Evolutionary conservation across 768 basidiomycete genomes (phyloP).

Genomic region (Leccinum boreale): DNA sequence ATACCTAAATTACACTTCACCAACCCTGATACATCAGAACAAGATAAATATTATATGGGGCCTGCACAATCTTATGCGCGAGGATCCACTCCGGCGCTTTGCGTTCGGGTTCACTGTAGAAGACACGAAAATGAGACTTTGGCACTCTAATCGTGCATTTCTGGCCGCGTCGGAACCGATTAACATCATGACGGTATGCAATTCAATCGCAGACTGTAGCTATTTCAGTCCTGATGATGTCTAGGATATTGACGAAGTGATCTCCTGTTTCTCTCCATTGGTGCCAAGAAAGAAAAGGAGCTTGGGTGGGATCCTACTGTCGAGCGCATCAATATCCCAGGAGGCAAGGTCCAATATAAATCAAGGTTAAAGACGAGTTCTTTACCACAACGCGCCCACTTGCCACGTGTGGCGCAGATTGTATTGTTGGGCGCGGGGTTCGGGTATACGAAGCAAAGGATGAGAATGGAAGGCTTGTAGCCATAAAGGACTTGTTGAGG

Average conservation of each 20-base stretch:
- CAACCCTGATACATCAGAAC: not conserved
- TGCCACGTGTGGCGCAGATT: not conserved
- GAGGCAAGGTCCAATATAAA: not conserved
- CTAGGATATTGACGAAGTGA: no score
- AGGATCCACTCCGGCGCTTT: not conserved
- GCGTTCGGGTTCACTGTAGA: not conserved
- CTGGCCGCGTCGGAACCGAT: not conserved
- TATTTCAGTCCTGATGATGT: no score
- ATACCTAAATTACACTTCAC: not conserved
- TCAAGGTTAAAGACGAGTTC: not conserved
- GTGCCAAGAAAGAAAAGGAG: no score
- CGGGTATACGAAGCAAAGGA: conserved; percentile 5
- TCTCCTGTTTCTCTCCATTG: no score
- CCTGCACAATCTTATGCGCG: conserved; percentile 2
- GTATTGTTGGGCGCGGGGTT: not conserved
- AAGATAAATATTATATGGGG: conserved; percentile 25
- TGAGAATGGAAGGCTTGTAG: not conserved
- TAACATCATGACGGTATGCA: not conserved
- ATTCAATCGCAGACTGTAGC: no score
- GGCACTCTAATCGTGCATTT: conserved; percentile 13
- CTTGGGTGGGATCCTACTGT: conserved; percentile 12
- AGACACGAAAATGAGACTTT: conserved; percentile 20
- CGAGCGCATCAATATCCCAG: not conserved
- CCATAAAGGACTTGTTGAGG: conserved; percentile 9
- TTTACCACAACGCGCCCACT: not conserved